phyloP scores from a whole-genome alignment of 2,329 filamentous ascomycete genomes.

The Raffaelea deltoideospora region DNA sequence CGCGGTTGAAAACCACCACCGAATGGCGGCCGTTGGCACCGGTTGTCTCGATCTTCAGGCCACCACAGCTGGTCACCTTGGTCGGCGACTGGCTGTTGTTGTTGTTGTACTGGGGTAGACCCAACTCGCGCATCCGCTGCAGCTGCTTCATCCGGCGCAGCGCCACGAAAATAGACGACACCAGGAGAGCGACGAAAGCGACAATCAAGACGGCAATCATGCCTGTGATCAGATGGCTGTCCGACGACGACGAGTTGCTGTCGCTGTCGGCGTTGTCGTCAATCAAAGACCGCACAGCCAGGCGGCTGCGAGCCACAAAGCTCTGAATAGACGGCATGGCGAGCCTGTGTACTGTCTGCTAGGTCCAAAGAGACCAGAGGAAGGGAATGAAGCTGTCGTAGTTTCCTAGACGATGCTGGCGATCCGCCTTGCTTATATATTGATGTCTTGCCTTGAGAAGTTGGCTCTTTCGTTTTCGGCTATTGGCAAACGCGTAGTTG shows the following conservation, averaged over 20 bases:
- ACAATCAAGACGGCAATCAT: constrained; percentile 68
- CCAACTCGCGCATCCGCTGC: constrained; percentile 30
- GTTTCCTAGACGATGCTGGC: too few relatives aligned
- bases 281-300: constrained; percentile 33
- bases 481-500: too few relatives aligned
- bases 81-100: constrained; percentile 21
- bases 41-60: constrained; percentile 43
- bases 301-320: constrained; percentile 22
- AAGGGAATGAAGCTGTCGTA: background rate
- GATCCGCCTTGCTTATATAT: too few relatives aligned
- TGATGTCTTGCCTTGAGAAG: too few relatives aligned
- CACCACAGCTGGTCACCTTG: constrained; percentile 32
- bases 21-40: constrained; percentile 40
- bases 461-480: too few relatives aligned
- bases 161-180: constrained; percentile 54
- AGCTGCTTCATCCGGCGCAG: constrained; percentile 49
- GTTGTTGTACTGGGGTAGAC: constrained; percentile 50
- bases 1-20: constrained; percentile 58
- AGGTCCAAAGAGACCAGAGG: too few relatives aligned
- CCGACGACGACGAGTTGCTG: constrained; percentile 12
- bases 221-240: constrained; percentile 56
- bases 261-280: too few relatives aligned
- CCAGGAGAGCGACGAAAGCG: constrained; percentile 53
- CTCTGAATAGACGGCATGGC: constrained; percentile 23
- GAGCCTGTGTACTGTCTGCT: background rate